Evolutionary conservation across 768 basidiomycete species (phyloP).

Genomic region (Clitopilus hobsonii): DNA sequence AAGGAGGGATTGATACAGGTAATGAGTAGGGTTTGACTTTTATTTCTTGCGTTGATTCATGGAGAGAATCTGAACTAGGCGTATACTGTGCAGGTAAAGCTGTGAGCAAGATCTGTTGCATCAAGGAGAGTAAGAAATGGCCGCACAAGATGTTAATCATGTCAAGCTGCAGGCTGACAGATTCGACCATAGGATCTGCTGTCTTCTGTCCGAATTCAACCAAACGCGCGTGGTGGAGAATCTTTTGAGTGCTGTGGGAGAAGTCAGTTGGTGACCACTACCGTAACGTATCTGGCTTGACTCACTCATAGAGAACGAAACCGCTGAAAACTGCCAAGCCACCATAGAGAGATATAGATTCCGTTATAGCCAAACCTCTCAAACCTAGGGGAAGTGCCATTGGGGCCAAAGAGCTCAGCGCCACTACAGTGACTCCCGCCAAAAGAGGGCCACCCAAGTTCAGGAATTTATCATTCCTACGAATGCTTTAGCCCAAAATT

Average conservation of each 20-base stretch:
- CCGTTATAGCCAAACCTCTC: conserved; percentile 69
- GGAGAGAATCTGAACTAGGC: conserved; percentile 73
- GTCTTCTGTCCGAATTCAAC: conserved; percentile 63
- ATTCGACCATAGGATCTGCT: conserved; percentile 74
- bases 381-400: conserved; percentile 85
- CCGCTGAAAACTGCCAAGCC: conserved; percentile 86
- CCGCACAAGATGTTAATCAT: conserved; percentile 88
- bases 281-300: not conserved
- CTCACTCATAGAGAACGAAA: conserved; percentile 84
- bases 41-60: conserved; percentile 52
- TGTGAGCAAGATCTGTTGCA: not conserved
- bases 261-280: conserved; percentile 1
- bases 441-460: conserved; percentile 85
- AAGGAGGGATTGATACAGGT: not conserved
- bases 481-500: not conserved
- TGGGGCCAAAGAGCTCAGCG: conserved; percentile 81
- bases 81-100: conserved; percentile 43
- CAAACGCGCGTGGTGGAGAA: conserved; percentile 69
- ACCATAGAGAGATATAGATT: conserved; percentile 80
- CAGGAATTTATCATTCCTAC: conserved; percentile 74
- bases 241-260: conserved; percentile 71
- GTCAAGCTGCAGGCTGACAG: conserved; percentile 75
- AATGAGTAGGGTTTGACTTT: too few species aligned
- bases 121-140: not conserved
- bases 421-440: conserved; percentile 85